These are phyloP conservation scores for Fusarium sp. DNA, from an alignment of 2,329 filamentous ascomycete species.

Conservation along the genomic window DNA sequence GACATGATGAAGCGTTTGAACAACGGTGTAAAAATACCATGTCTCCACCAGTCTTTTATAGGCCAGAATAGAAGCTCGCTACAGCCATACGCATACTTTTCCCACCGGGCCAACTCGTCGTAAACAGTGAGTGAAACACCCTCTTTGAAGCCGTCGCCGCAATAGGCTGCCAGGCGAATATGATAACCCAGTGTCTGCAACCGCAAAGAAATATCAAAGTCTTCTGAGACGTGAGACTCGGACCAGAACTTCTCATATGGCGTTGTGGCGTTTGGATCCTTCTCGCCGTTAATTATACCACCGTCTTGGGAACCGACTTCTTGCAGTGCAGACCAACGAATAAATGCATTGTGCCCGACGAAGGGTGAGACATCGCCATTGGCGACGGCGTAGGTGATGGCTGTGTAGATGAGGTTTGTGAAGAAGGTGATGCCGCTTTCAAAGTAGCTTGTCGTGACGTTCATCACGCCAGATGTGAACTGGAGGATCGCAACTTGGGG, in stretches of 20 bases:
- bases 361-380: constrained; percentile 78
- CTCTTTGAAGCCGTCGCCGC: constrained; percentile 74
- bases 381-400: constrained; percentile 73
- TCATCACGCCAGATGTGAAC: constrained; percentile 78
- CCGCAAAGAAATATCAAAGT: constrained; percentile 73
- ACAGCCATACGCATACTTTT: constrained; percentile 76
- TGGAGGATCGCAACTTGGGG: constrained; percentile 76
- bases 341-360: constrained; percentile 79
- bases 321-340: constrained; percentile 63
- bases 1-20: neutral
- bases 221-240: constrained; percentile 77
- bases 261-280: neutral
- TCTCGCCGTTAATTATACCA: constrained; percentile 39
- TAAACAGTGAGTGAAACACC: constrained; percentile 77
- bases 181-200: constrained; percentile 73
- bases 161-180: constrained; percentile 75
- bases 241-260: constrained; percentile 69
- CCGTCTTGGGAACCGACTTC: constrained; percentile 47
- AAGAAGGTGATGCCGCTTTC: constrained; percentile 68
- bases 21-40: neutral
- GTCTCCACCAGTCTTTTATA: constrained; percentile 43
- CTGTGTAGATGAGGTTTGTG: constrained; percentile 78
- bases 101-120: constrained; percentile 75
- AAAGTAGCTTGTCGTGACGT: constrained; percentile 74
- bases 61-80: constrained; percentile 76